Evolutionary conservation across 2,329 filamentous ascomycete species (phyloP), one percentile per base, ranked within the genome.

Genomic region (Epichloe scottii): DNA sequence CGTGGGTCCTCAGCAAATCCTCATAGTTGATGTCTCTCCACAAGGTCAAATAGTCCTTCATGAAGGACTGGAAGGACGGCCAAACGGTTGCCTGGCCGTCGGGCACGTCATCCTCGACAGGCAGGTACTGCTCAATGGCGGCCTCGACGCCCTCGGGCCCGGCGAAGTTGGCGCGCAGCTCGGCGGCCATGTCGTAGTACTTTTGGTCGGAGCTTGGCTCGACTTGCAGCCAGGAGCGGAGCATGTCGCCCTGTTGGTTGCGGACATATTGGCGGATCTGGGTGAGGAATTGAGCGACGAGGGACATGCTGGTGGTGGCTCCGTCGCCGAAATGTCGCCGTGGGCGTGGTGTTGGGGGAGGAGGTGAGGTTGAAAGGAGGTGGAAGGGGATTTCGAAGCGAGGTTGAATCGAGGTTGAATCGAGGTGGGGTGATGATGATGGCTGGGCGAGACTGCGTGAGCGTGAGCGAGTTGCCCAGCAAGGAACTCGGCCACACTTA

Each of bases 31-130:
- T 82, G 60, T 94, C 87, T 51, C 89, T 75, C 72, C 91, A 80
- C 59, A 90, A 95, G 43, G 78, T 72, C 56, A 95, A 74, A 61
- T 94, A 96, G 47, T 88, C 81, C 59, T 81, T 85, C 65, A 94
- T 79, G 62, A 95, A 94, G 2, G 81, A 77, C 47, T 85, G 73
- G 63, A 95, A 89, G 1, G 85, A 80, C 0, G 81, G 79, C 88
- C 89, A 95, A 0, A 77, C 74, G 7, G 83, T 77, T 41, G 77
- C 81, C 55, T 78, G 74, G 1, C 81, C 83, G 48, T 85, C 80
- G 0, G 74, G 71, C 2, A 80, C 76, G 41, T 85, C 76, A 49
- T 84, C 77, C 7, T 82, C 78, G 53, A 83, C 75, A 0, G 84
- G 82, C 1, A 91, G 72, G 11, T 77, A 70, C 44, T 73, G 74